phyloP scores from a whole-genome alignment of 2,329 filamentous ascomycete genomes.

The Aspergillus hortae region DNA sequence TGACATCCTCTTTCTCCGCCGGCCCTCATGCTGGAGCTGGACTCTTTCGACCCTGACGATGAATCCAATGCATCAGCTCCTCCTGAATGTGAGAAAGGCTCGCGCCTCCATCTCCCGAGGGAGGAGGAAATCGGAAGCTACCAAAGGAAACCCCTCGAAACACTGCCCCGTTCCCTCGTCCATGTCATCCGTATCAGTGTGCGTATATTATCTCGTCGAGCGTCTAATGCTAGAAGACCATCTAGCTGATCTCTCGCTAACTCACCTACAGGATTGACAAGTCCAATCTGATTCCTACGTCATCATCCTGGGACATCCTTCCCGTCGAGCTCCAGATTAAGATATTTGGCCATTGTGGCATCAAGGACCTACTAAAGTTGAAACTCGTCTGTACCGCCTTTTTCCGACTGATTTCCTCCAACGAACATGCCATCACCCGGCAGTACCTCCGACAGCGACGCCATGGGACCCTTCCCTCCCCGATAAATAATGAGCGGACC shows the following conservation, averaged over 20 bases:
- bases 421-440: conserved; percentile 40
- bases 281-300: conserved; percentile 23
- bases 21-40: conserved; percentile 21
- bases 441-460: conserved; percentile 40
- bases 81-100: conserved; percentile 29
- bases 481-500: conserved; percentile 30
- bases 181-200: conserved; percentile 23
- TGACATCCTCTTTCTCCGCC: conserved; percentile 5
- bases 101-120: conserved; percentile 25
- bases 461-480: conserved; percentile 41
- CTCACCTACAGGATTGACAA: conserved; percentile 18
- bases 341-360: conserved; percentile 39
- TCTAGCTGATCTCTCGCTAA: conserved; percentile 8
- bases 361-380: conserved; percentile 33
- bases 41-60: conserved; percentile 25
- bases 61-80: conserved; percentile 32
- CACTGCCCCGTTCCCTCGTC: conserved; percentile 20
- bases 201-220: conserved; percentile 3
- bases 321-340: conserved; percentile 41
- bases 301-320: conserved; percentile 37
- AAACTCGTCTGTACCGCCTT: conserved; percentile 40
- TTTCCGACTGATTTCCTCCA: conserved; percentile 30
- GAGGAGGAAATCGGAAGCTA: conserved; percentile 25
- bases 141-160: conserved; percentile 21
- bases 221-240: background rate